Conservation (phyloP, 371 early-diverging fungal species). For the Zopfochytrium polystomum region DNA sequence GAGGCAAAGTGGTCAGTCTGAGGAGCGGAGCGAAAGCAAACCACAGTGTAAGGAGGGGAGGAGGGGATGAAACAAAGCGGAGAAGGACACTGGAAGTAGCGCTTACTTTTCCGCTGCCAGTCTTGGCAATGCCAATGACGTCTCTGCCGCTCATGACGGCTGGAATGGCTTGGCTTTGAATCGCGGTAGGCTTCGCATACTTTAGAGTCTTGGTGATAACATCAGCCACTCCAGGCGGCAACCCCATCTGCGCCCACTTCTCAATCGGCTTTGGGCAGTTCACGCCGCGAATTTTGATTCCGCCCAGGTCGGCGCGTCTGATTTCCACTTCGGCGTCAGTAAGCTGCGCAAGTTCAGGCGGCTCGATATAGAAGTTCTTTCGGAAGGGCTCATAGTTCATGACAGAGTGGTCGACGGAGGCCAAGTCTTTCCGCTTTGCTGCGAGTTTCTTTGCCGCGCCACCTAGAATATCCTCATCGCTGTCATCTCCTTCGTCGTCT, state of each 20-base stretch:
- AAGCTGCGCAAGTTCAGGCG: slow-evolving; percentile 81
- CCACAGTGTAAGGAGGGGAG: no score
- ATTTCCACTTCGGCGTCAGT: slow-evolving; percentile 81
- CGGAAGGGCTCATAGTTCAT: slow-evolving; percentile 85
- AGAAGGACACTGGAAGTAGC: neutral
- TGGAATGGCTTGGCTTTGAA: slow-evolving; percentile 98
- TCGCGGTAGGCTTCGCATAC: slow-evolving; percentile 86
- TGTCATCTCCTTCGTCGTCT: slow-evolving; percentile 44
- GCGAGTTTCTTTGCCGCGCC: slow-evolving; percentile 63
- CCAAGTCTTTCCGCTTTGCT: slow-evolving; percentile 90
- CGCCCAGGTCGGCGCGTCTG: slow-evolving; percentile 81
- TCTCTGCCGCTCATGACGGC: slow-evolving; percentile 95
- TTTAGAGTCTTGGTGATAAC: slow-evolving; percentile 74
- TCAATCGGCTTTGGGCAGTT: slow-evolving; percentile 90
- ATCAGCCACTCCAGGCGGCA: slow-evolving; percentile 57
- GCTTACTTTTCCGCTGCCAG: slow-evolving; percentile 89
- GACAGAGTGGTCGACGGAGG: slow-evolving; percentile 81
- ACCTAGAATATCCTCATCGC: slow-evolving; percentile 73
- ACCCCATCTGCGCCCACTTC: slow-evolving; percentile 95
- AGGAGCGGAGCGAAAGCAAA: neutral
- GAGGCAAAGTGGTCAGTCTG: neutral
- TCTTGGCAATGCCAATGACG: slow-evolving; percentile 99
- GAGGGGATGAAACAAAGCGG: neutral
- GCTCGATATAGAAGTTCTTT: slow-evolving; percentile 96
- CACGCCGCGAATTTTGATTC: slow-evolving; percentile 85